Conservation (phyloP, 2,329 filamentous ascomycete species). For the Fusarium marasasianum region DNA sequence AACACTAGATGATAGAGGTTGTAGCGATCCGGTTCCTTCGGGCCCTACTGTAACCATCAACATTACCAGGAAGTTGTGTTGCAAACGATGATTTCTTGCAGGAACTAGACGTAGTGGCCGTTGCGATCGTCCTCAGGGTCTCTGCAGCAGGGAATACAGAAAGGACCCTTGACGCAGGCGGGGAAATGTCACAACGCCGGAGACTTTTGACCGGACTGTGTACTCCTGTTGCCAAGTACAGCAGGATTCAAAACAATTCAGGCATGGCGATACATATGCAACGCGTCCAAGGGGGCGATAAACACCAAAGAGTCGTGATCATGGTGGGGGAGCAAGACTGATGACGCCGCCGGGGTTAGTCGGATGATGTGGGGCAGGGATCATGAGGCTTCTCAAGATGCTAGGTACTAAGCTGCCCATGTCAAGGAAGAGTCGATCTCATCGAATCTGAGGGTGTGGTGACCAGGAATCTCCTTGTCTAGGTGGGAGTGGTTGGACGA, state of each 20-base stretch:
- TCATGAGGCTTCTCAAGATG: constrained; percentile 44
- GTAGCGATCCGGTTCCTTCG: constrained; percentile 31
- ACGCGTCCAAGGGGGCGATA: constrained; percentile 34
- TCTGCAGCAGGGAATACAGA: constrained; percentile 13
- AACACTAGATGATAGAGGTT: not conserved
- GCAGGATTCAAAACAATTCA: constrained; percentile 3
- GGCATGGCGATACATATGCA: constrained; percentile 14
- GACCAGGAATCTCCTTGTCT: constrained; percentile 20
- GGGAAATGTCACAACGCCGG: constrained; percentile 26
- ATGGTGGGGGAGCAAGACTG: constrained; percentile 37
- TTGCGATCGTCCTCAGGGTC: constrained; percentile 33
- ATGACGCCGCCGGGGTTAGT: constrained; percentile 31
- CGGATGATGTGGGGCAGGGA: constrained; percentile 45
- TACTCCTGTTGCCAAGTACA: not conserved
- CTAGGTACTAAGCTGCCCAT: constrained; percentile 23
- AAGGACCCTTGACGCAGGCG: constrained; percentile 22
- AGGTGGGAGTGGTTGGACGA: constrained; percentile 17
- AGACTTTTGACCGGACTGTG: constrained; percentile 31
- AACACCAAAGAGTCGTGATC: constrained; percentile 16
- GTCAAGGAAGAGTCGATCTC: constrained; percentile 40
- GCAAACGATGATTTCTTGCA: not conserved
- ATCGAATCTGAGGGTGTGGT: constrained; percentile 36
- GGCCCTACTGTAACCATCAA: constrained; percentile 4
- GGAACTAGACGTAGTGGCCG: not conserved
- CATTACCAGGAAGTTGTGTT: not conserved